Percentiles rank a stretch among this genome's conserved stretches.
These are phyloP conservation scores for Pleurotus tuoliensis DNA, from an alignment of 768 basidiomycete genomes.

Conservation along the genomic window DNA sequence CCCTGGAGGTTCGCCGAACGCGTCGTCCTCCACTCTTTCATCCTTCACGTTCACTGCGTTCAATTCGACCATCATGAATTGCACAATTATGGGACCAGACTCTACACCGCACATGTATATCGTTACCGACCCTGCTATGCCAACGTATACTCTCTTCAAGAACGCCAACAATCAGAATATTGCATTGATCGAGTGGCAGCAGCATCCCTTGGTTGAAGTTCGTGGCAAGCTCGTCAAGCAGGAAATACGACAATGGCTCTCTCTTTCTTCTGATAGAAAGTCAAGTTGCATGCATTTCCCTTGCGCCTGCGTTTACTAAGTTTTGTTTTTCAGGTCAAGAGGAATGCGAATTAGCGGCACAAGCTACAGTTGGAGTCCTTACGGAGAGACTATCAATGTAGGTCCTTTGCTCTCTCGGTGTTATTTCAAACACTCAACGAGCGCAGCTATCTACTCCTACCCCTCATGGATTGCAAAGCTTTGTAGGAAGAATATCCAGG, in stretches of 20 bases:
- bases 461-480: constrained; percentile 7
- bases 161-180: constrained; percentile 31
- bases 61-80: constrained; percentile 39
- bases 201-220: constrained; percentile 31
- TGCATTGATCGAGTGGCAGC: constrained; percentile 41
- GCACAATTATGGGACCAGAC: constrained; percentile 37
- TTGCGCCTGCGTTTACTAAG: background rate
- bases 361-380: constrained; percentile 36
- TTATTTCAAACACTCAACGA: background rate
- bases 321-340: constrained; percentile 24
- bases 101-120: constrained; percentile 34
- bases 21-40: constrained; percentile 25
- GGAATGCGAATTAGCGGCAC: constrained; percentile 35
- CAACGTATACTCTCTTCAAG: constrained; percentile 34
- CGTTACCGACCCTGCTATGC: constrained; percentile 28
- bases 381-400: constrained; percentile 21
- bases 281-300: constrained; percentile 14
- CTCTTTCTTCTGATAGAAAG: constrained; percentile 36
- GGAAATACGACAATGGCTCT: constrained; percentile 38
- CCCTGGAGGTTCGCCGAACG: background rate
- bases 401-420: constrained; percentile 5
- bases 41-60: constrained; percentile 38
- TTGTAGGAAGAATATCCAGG: constrained; percentile 34
- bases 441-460: constrained; percentile 18
- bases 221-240: constrained; percentile 30